Conservation (phyloP, 1,284 basidiomycete species). For the Tilletiaria anomala region DNA sequence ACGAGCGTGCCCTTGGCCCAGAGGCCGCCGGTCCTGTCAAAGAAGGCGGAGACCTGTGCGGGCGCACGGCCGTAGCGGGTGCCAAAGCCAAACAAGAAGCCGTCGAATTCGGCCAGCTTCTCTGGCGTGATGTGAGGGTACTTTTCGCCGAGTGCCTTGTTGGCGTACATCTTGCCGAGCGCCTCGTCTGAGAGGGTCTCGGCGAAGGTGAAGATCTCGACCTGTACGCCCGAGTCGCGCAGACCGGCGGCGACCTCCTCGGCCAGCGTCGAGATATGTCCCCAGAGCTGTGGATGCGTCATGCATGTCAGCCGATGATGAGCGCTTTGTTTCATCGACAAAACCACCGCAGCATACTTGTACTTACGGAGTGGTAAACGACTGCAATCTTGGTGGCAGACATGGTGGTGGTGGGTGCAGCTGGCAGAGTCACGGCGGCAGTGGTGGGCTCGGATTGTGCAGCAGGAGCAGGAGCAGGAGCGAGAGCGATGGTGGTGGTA, state of each 20-base stretch:
- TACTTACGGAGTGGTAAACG: no score
- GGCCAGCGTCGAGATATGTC: constrained; percentile 50
- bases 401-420: no score
- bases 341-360: no score
- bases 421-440: no score
- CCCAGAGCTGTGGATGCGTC: no score
- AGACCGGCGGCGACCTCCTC: constrained; percentile 62
- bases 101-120: constrained; percentile 49
- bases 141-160: constrained; percentile 43
- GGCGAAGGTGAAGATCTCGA: constrained; percentile 57
- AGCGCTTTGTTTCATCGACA: no score
- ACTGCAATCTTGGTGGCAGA: no score
- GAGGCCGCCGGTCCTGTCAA: constrained; percentile 58
- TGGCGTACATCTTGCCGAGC: constrained; percentile 59
- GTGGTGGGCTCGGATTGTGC: no score
- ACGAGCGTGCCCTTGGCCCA: constrained; percentile 59
- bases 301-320: no score
- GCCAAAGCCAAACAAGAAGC: constrained; percentile 50
- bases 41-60: constrained; percentile 47
- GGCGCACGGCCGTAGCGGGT: constrained; percentile 42
- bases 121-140: constrained; percentile 60
- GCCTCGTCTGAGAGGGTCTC: constrained; percentile 73
- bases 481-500: no score
- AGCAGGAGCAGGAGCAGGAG: no score
- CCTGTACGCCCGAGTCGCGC: constrained; percentile 55